These are phyloP conservation scores for Endogone sp. DNA, from an alignment of 192 early-diverging fungal genomes.

Conservation along the genomic window DNA sequence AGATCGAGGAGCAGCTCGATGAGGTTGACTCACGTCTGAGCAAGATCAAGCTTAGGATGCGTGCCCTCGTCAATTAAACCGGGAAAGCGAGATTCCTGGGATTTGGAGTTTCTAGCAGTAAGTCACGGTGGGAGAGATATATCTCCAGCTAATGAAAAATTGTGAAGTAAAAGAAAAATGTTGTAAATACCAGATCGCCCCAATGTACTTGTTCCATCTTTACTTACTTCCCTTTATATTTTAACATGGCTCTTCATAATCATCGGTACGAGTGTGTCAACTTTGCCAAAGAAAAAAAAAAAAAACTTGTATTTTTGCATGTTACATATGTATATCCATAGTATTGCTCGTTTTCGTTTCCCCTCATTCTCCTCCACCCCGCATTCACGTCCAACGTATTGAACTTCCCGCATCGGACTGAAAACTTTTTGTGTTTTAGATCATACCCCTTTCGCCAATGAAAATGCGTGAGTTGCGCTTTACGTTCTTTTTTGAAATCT, in stretches of 20 bases:
- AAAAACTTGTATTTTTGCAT: neutral
- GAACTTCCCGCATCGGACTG: too few species aligned
- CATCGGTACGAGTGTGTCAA: neutral
- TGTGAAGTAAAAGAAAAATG: neutral
- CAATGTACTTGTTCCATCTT: neutral
- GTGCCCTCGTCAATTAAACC: slow-evolving; percentile 1
- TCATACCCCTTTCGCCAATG: too few species aligned
- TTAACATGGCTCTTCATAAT: neutral
- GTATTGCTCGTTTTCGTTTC: neutral
- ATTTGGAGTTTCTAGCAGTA: too few species aligned
- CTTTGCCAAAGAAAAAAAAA: too few species aligned
- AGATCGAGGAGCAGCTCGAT: slow-evolving; percentile 45
- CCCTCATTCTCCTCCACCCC: too few species aligned
- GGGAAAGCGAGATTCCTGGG: too few species aligned
- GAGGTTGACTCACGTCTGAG: slow-evolving; percentile 42
- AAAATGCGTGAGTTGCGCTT: too few species aligned
- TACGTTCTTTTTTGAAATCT: too few species aligned
- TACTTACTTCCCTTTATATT: neutral
- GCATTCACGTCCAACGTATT: too few species aligned
- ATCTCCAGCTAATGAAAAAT: too few species aligned
- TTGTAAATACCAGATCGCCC: neutral
- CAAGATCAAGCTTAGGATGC: slow-evolving; percentile 45
- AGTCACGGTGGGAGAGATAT: too few species aligned
- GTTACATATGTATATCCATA: neutral
- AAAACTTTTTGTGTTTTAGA: too few species aligned